phyloP scores from a whole-genome alignment of 176 grass and related monocot genomes.

The Bolboschoenus planiculmis region DNA sequence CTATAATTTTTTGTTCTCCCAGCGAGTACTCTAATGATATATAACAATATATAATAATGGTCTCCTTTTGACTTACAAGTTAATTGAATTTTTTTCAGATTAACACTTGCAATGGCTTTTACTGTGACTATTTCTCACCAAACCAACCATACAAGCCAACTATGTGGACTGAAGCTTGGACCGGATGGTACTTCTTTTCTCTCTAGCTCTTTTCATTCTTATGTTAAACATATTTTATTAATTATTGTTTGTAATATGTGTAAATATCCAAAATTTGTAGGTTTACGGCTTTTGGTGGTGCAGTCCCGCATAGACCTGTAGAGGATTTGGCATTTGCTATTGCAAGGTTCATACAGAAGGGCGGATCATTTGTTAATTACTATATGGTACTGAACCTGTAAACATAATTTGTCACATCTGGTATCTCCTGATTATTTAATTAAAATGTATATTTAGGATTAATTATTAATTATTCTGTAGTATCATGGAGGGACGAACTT shows the following conservation, averaged over 20 bases:
- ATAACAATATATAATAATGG: not conserved
- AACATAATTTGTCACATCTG: conserved; percentile 12
- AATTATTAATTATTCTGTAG: conserved; percentile 29
- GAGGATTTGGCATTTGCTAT: conserved; percentile 82
- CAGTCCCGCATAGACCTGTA: conserved; percentile 68
- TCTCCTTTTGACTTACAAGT: not conserved
- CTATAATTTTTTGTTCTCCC: not conserved
- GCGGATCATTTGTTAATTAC: conserved; percentile 91
- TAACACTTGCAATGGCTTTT: conserved; percentile 92
- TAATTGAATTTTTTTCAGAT: conserved; percentile 34
- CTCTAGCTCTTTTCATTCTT: not conserved
- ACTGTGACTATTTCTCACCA: conserved; percentile 85
- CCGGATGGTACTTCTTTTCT: conserved; percentile 51
- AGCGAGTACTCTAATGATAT: not conserved
- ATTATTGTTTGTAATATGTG: not conserved
- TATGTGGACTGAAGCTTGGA: conserved; percentile 98
- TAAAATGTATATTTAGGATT: conserved; percentile 19
- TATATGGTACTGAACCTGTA: conserved; percentile 65
- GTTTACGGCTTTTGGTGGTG: conserved; percentile 74
- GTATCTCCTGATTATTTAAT: conserved; percentile 1
- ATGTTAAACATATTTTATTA: not conserved
- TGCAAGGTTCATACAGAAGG: conserved; percentile 81
- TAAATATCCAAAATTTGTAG: conserved; percentile 20
- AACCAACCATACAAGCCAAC: conserved; percentile 59
- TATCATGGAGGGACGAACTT: conserved; percentile 99